Conservation (phyloP, 1,139 yeast species). For the Taphrina communis region DNA sequence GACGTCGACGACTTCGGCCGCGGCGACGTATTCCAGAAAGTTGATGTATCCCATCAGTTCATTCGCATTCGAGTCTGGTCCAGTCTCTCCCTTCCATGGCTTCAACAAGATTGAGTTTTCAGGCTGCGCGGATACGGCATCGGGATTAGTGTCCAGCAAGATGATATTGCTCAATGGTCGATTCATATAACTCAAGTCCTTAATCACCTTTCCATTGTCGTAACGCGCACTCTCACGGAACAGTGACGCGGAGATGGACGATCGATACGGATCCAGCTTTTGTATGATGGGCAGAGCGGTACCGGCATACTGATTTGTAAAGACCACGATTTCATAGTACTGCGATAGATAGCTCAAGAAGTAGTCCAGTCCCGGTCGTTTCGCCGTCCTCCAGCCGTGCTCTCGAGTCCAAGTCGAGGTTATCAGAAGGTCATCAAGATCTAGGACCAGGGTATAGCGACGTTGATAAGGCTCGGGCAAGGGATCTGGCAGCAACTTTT, state of each 20-base stretch:
- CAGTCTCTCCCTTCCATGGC: conserved; percentile 77
- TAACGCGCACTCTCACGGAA: conserved; percentile 91
- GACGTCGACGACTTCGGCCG: conserved; percentile 87
- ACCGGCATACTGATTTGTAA: conserved; percentile 83
- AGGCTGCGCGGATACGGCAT: conserved; percentile 80
- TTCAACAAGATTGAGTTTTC: conserved; percentile 84
- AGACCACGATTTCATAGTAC: conserved; percentile 92
- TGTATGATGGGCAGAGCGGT: conserved; percentile 83
- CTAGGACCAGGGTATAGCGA: conserved; percentile 85
- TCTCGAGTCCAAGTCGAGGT: conserved; percentile 92
- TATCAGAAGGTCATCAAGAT: conserved; percentile 85
- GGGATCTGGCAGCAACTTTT: conserved; percentile 88
- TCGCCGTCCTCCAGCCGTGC: conserved; percentile 97
- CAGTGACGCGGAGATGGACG: conserved; percentile 82
- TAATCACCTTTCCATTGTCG: conserved; percentile 77
- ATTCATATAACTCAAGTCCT: conserved; percentile 83
- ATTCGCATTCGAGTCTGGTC: conserved; percentile 66
- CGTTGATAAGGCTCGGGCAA: conserved; percentile 92
- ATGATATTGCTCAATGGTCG: conserved; percentile 85
- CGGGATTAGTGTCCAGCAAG: conserved; percentile 77
- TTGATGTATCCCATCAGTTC: conserved; percentile 81
- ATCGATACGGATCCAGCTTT: conserved; percentile 91
- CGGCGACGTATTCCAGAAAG: conserved; percentile 89
- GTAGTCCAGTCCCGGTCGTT: conserved; percentile 98
- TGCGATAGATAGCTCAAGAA: conserved; percentile 92